Evolutionary conservation across 73 alveolate species (phyloP).

Genomic region (Breviolum minutum): DNA sequence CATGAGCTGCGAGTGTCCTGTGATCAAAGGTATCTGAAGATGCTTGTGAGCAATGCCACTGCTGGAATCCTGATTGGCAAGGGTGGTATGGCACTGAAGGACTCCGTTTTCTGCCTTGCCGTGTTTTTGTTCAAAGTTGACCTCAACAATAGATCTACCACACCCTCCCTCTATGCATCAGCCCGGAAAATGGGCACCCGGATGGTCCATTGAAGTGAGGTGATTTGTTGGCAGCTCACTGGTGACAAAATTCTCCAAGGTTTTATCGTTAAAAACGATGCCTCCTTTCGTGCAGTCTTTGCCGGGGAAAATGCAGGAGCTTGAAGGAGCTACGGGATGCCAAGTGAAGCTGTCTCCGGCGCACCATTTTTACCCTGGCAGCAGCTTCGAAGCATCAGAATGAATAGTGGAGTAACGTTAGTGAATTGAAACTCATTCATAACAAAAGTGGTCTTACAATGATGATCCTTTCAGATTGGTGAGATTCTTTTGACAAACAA

Average conservation of each 20-base stretch:
- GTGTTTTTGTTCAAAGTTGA: no score
- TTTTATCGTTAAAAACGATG: background rate
- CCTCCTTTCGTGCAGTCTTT: background rate
- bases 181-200: no score
- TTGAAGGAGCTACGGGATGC: slow-evolving; percentile 60
- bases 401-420: background rate
- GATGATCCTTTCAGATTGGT: no score
- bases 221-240: background rate
- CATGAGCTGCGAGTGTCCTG: background rate
- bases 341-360: slow-evolving; percentile 5
- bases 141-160: no score
- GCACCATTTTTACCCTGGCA: slow-evolving; percentile 70
- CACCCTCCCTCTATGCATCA: no score
- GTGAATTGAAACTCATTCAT: background rate
- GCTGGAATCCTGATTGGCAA: slow-evolving; percentile 81
- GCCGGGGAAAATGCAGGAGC: background rate
- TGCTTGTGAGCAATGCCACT: slow-evolving; percentile 62
- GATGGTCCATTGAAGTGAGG: background rate
- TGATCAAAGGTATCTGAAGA: slow-evolving; percentile 22
- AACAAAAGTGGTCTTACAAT: background rate
- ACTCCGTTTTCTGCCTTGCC: background rate
- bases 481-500: no score
- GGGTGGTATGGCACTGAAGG: slow-evolving; percentile 55
- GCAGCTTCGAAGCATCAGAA: background rate
- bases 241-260: background rate